phyloP scores from a whole-genome alignment of 306 rosid genomes.

The Cucurbita argyrosperma region DNA sequence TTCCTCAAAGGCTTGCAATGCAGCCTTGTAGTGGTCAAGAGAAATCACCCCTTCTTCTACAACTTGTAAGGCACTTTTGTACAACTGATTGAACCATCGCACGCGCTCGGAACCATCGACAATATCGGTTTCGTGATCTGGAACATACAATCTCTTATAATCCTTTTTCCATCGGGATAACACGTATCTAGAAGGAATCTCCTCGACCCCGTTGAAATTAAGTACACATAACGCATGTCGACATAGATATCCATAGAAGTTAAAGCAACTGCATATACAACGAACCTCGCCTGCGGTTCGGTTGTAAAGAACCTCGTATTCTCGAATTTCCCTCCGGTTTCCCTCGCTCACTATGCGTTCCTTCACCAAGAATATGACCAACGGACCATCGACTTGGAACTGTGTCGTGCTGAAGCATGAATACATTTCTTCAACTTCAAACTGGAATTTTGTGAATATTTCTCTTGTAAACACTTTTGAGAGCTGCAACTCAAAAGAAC shows the following conservation, averaged over 20 bases:
- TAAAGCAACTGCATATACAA: constrained; percentile 87
- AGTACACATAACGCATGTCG: constrained; percentile 79
- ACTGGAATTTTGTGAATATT: constrained; percentile 62
- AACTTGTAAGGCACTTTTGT: constrained; percentile 64
- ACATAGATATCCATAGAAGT: constrained; percentile 73
- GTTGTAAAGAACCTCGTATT: constrained; percentile 82
- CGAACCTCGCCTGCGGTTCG: constrained; percentile 75
- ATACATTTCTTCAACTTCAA: constrained; percentile 86
- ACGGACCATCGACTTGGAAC: constrained; percentile 62
- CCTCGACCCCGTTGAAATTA: constrained; percentile 87
- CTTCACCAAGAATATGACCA: constrained; percentile 73
- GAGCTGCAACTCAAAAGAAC: constrained; percentile 81
- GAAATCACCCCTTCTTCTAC: constrained; percentile 81
- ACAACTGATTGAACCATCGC: constrained; percentile 62
- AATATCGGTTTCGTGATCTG: constrained; percentile 24
- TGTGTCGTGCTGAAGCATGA: constrained; percentile 86
- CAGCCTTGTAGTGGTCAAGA: constrained; percentile 60
- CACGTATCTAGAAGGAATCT: constrained; percentile 59
- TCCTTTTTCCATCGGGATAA: constrained; percentile 81
- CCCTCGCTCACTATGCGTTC: constrained; percentile 70
- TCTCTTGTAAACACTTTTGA: constrained; percentile 65
- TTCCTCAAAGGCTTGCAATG: constrained; percentile 64
- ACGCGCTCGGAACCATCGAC: constrained; percentile 24
- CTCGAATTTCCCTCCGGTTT: constrained; percentile 56
- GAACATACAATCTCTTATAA: constrained; percentile 54